Conservation (phyloP, 257 asterid genomes). For the Nyctanthes arbortristis region DNA sequence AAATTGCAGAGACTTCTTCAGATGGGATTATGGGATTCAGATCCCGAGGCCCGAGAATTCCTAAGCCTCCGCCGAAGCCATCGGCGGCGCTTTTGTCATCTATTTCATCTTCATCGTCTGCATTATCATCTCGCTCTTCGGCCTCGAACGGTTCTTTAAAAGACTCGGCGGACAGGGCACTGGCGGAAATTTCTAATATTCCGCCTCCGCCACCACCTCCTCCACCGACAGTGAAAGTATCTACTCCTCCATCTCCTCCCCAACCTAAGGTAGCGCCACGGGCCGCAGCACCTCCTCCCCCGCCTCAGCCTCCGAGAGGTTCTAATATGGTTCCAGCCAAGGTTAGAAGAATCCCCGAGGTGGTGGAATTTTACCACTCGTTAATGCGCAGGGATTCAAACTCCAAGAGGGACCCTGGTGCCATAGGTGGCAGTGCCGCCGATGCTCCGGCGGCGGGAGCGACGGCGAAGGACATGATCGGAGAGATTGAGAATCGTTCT, state of each 20-base stretch:
- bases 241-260: conserved; percentile 34
- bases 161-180: conserved; percentile 64
- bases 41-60: conserved; percentile 80
- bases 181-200: conserved; percentile 40
- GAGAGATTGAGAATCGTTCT: conserved; percentile 96
- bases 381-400: conserved; percentile 72
- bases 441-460: conserved; percentile 45
- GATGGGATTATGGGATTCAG: conserved; percentile 41
- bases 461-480: conserved; percentile 74
- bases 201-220: conserved; percentile 37
- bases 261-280: conserved; percentile 29
- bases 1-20: conserved; percentile 52
- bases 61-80: conserved; percentile 92
- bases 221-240: neutral
- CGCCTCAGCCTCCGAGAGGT: conserved; percentile 51
- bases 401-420: conserved; percentile 44
- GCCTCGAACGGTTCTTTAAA: conserved; percentile 57
- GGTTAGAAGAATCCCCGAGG: conserved; percentile 79
- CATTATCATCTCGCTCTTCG: conserved; percentile 51
- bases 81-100: conserved; percentile 52
- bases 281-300: conserved; percentile 64
- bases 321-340: conserved; percentile 44
- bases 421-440: conserved; percentile 32
- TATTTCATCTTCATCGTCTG: conserved; percentile 10
- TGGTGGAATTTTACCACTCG: conserved; percentile 82